These are phyloP conservation scores for Aspergillus fischeri DNA, from an alignment of 2,329 filamentous ascomycete species.

Conservation along the genomic window DNA sequence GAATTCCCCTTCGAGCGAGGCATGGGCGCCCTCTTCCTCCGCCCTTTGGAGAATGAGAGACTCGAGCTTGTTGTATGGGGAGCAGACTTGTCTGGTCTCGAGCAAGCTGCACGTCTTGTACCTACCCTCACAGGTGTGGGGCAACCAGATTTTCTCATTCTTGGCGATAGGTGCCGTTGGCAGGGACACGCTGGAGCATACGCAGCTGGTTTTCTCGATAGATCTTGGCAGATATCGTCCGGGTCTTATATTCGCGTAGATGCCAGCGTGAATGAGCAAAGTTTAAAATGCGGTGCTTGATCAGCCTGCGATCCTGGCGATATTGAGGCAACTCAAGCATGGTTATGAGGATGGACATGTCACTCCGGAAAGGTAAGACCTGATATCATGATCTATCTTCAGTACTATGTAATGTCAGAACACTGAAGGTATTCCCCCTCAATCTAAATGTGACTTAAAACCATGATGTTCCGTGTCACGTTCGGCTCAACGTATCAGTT, in stretches of 20 bases:
- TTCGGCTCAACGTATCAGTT: not conserved
- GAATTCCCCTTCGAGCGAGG: conserved; percentile 30
- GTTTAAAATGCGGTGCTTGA: not conserved
- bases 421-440: not conserved
- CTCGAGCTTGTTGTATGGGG: conserved; percentile 58
- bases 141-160: conserved; percentile 55
- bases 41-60: conserved; percentile 44
- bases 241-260: conserved; percentile 41
- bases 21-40: conserved; percentile 50
- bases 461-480: not conserved
- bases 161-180: conserved; percentile 45
- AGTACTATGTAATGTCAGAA: not conserved
- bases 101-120: conserved; percentile 50
- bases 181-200: conserved; percentile 50
- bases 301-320: not conserved
- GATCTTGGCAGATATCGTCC: conserved; percentile 48
- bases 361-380: not conserved
- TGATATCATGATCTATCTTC: not conserved
- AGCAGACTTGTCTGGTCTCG: conserved; percentile 43
- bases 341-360: not conserved
- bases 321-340: not conserved
- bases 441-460: not conserved
- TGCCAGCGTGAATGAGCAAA: not conserved
- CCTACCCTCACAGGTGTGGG: conserved; percentile 55
- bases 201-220: conserved; percentile 55